Percentiles rank a stretch among this genome's conserved stretches.
phyloP scores from a whole-genome alignment of 176 grass and related monocot species.

The Tuctoria greenei region DNA sequence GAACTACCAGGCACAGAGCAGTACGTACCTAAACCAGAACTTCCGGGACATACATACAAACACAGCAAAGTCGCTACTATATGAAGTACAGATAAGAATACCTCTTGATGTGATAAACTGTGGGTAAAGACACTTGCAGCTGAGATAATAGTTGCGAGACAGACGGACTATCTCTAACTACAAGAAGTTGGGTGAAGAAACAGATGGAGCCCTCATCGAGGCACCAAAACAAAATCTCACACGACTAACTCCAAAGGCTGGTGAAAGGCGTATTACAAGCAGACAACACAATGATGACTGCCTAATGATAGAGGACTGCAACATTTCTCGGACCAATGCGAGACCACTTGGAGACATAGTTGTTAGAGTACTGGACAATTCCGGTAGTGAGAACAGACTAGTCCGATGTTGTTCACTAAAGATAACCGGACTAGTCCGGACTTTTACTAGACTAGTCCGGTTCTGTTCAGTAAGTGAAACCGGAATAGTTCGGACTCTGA shows the following conservation, averaged over 20 bases:
- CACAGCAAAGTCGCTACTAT: background rate
- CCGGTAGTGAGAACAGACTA: too few relatives aligned
- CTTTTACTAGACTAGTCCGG: too few relatives aligned
- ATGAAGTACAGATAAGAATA: too few relatives aligned
- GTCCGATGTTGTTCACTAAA: too few relatives aligned
- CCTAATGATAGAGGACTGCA: constrained; percentile 7
- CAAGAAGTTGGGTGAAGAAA: constrained; percentile 18
- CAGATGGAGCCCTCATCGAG: background rate
- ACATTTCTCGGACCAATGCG: background rate
- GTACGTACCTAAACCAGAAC: too few relatives aligned
- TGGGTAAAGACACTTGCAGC: background rate
- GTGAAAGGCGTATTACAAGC: background rate
- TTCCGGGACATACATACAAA: too few relatives aligned
- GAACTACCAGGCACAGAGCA: constrained; percentile 10
- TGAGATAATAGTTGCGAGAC: background rate
- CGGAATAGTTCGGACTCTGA: too few relatives aligned
- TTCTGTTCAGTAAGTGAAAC: too few relatives aligned
- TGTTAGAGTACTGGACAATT: too few relatives aligned
- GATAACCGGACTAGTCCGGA: too few relatives aligned
- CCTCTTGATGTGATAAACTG: background rate
- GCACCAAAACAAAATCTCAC: background rate
- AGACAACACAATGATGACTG: constrained; percentile 13
- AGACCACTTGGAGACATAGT: constrained; percentile 5
- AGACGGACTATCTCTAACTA: background rate
- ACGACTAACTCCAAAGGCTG: background rate